Evolutionary conservation across 192 early-diverging fungal species (phyloP), one percentile per base, ranked within the genome.

Genomic region (Coemansia furcata): DNA sequence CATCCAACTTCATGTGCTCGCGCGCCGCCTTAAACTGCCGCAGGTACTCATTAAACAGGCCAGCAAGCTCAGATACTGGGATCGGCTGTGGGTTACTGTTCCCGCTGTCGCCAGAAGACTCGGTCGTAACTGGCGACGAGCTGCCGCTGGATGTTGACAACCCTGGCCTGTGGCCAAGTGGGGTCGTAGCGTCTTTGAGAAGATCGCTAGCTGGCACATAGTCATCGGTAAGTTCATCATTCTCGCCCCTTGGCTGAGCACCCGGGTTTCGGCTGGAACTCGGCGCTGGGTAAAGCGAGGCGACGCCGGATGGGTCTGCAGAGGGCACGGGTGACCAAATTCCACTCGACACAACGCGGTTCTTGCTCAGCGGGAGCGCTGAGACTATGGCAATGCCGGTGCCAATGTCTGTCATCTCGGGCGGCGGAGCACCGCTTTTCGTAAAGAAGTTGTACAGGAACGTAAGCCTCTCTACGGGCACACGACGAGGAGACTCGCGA

Each of bases 371-470:
- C 6, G 80, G 80, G 32, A 83, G 42, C 4, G 69, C 80, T 2
- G 72, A 42, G 33, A 72, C 60, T 12, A 69, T 55, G 17, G 75
- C 80, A 42, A 83, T 68, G 4, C 80, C 80, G 1, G 66, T 63
- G 21, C 80, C 80, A 60, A 83, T 83, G 19, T 74, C 63, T 7
- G 72, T 47, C 75, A 74, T 83, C 40, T 68, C 80, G 21, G 47
- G 65, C 11, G 72, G 75, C 44, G 44, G 57, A 9, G 35, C 47
- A 30, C 63, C 69, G 35, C 62, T 55, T 26, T 38, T 68, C 2
- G 67, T 71, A 33, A 47, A 66, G 60, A 73, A 77, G 67, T 83
- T 83, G 69, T 83, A 83, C 65, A 83, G 40, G 38, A 77, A 83
- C 55, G 62, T 60, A 67, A 77, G 42, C 30, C 43, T 50, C 43